Evolutionary conservation across 768 basidiomycete genomes (phyloP), one percentile per base, ranked within the genome.

Genomic region (Lepiota brunneoincarnata): DNA sequence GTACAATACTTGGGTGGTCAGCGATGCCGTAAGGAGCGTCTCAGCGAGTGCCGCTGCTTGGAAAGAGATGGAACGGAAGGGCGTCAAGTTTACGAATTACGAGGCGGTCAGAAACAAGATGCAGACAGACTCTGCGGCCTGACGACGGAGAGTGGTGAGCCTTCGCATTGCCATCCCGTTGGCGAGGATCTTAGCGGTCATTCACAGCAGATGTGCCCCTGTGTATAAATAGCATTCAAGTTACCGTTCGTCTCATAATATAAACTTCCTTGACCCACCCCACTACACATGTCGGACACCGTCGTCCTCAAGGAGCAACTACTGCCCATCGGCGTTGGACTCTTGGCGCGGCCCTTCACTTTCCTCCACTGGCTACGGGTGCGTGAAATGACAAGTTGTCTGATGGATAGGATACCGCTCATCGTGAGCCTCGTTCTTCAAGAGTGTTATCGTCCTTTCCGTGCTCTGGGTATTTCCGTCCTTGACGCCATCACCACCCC

Each of bases 1-100:
- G 20, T 84, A 80, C 64, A 73, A 66, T 38, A 75, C 75, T 7
- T 81, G 77, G 78, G 71, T 81, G 4, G 64, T 82, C 5, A 72
- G 49, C 36, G 80, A 82, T 56, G 79, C 69, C 17, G 74, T 80
- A 43, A 76, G 69, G 61, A 77, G 76, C 45, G 79, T 76, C 20
- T 59, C 64, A 7, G 48, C 65, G 10, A 59, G 66, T 37, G 64
- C 67, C 15, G 35, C 56, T 28, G 72, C 73, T 17, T 76, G 75
- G 71, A 67, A 68, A 0, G 68, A 68, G 35, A 65, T 76, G 66
- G 54, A 61, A 55, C 54, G 62, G 49, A 74, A 68, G 26, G 69
- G 70, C 12, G 57, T 70, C 23, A 60, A 60, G n/a, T 61, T 64
- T 17, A 62, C 60, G 34, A 64, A 59, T 9, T 49, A 57, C 15